phyloP scores from a whole-genome alignment of 768 basidiomycete genomes.

The Lentinula guzmanii region DNA sequence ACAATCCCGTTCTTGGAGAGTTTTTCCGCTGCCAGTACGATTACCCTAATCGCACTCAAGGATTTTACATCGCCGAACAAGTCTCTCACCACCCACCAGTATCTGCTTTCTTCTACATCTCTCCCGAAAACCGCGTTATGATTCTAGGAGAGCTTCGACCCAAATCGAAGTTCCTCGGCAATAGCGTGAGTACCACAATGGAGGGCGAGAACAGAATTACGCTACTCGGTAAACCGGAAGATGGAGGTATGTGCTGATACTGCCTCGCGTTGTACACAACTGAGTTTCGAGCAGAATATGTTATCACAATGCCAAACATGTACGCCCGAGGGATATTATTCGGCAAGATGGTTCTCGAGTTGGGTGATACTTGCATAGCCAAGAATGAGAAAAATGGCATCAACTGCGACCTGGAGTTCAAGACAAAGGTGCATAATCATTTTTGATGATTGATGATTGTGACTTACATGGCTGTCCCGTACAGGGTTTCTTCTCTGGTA shows the following conservation, averaged over 20 bases:
- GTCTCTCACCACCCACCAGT: constrained; percentile 95
- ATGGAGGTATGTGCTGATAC: constrained; percentile 59
- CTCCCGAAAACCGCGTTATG: constrained; percentile 79
- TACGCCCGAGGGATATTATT: constrained; percentile 85
- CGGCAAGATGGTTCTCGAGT: constrained; percentile 93
- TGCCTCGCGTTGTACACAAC: constrained; percentile 6
- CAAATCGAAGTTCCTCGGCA: constrained; percentile 94
- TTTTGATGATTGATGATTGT: constrained; percentile 17
- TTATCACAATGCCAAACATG: constrained; percentile 97
- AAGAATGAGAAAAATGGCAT: constrained; percentile 75
- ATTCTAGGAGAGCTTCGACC: constrained; percentile 93
- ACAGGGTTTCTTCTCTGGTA: constrained; percentile 95
- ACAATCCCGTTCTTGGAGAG: constrained; percentile 96
- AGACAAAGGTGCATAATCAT: constrained; percentile 58
- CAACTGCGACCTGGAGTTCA: constrained; percentile 87
- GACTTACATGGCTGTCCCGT: neutral
- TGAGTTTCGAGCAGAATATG: constrained; percentile 52
- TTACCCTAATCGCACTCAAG: constrained; percentile 80
- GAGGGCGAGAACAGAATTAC: constrained; percentile 91
- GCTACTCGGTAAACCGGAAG: constrained; percentile 76
- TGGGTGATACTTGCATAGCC: constrained; percentile 85
- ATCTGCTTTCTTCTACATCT: constrained; percentile 94
- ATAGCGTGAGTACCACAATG: constrained; percentile 94
- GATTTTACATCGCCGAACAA: constrained; percentile 97
- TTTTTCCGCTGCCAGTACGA: constrained; percentile 96